Evolutionary conservation across 169 alveolate species (phyloP).

Genomic region (Eimeria brunetti): DNA sequence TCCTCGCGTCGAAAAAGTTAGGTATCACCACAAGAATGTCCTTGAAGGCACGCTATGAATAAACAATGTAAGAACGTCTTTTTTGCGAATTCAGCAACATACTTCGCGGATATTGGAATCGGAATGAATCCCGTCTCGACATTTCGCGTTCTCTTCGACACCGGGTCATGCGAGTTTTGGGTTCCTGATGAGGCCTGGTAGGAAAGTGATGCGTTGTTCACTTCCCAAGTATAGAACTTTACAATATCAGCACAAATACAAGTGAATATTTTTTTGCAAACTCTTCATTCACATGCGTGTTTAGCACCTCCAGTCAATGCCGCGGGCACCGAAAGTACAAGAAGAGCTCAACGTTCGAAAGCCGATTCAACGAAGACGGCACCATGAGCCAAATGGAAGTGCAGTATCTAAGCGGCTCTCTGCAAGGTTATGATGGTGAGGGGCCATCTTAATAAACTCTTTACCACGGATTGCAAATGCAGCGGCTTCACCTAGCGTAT

Average conservation of each 20-base stretch:
- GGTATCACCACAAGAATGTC: not conserved
- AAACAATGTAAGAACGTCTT: not conserved
- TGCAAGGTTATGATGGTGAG: slow-evolving; percentile 80
- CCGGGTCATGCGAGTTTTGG: slow-evolving; percentile 84
- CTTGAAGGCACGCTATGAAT: not conserved
- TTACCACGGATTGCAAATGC: not conserved
- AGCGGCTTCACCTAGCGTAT: slow-evolving; percentile 21
- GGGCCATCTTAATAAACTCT: not conserved
- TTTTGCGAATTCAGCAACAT: slow-evolving; percentile 63
- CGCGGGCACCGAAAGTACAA: slow-evolving; percentile 74
- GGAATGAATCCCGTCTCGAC: slow-evolving; percentile 73
- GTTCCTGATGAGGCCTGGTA: slow-evolving; percentile 83
- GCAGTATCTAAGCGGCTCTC: slow-evolving; percentile 82
- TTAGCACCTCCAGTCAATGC: slow-evolving; percentile 70
- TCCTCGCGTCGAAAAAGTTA: slow-evolving; percentile 75
- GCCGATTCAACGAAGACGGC: slow-evolving; percentile 62
- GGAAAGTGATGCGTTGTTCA: not conserved
- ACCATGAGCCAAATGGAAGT: slow-evolving; percentile 71
- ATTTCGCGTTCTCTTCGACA: slow-evolving; percentile 81
- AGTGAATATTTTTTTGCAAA: not conserved
- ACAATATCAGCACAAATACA: not conserved
- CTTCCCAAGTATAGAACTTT: not conserved
- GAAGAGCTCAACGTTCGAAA: slow-evolving; percentile 69
- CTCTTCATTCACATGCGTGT: not conserved
- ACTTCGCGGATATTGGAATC: slow-evolving; percentile 79